Evolutionary conservation across 176 grass and related monocot species (phyloP).

Genomic region (Aegilops tauschii): DNA sequence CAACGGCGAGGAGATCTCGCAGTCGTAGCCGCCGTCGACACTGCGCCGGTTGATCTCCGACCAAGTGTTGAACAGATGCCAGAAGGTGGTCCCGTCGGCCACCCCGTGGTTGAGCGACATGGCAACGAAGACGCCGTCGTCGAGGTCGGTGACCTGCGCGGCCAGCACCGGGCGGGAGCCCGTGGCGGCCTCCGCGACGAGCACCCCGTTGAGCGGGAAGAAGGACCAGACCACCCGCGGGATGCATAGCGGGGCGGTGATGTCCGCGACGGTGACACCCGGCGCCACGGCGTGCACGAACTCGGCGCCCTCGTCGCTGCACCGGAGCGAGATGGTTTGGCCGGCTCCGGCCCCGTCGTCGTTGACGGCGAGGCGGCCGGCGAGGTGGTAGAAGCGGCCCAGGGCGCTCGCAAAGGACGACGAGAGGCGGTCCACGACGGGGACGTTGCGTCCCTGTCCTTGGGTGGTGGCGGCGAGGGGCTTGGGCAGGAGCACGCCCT

Average conservation of each 20-base stretch:
- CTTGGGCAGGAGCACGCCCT: too few species aligned
- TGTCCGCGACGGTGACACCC: too few species aligned
- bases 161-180: neutral
- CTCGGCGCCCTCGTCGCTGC: neutral
- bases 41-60: conserved; percentile 10
- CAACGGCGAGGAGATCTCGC: neutral
- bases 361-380: neutral
- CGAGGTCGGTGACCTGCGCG: conserved; percentile 55
- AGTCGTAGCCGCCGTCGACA: neutral
- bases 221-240: too few species aligned
- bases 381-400: neutral
- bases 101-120: conserved; percentile 34
- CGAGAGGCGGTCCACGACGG: neutral
- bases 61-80: conserved; percentile 46
- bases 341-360: neutral
- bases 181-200: neutral
- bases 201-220: conserved; percentile 1
- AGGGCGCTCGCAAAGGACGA: neutral
- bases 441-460: too few species aligned
- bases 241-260: too few species aligned
- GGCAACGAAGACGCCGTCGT: conserved; percentile 48
- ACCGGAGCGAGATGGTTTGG: neutral
- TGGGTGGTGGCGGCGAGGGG: too few species aligned
- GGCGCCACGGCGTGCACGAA: neutral
- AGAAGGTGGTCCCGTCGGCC: conserved; percentile 30